Evolutionary conservation across 1,139 yeast species (phyloP).

Genomic region (Saccharomyces hybrid): DNA sequence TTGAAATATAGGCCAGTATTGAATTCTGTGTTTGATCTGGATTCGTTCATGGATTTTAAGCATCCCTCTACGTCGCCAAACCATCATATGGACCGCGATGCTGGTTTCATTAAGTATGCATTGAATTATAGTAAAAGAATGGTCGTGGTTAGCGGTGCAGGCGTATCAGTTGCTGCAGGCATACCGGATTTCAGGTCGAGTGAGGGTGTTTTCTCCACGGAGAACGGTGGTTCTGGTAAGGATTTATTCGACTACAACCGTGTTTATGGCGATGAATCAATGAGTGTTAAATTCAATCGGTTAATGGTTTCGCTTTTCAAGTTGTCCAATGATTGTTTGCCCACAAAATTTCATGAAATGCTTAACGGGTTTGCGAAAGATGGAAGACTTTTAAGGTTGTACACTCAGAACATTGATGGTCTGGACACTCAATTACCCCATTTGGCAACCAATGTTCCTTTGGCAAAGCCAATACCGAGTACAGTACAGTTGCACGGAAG

Average conservation of each 20-base stretch:
- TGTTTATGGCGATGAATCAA: slow-evolving; percentile 57
- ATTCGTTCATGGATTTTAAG: slow-evolving; percentile 25
- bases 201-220: slow-evolving; percentile 64
- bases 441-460: slow-evolving; percentile 44
- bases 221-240: slow-evolving; percentile 60
- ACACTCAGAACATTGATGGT: slow-evolving; percentile 65
- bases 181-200: slow-evolving; percentile 84
- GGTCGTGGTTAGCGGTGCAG: slow-evolving; percentile 76
- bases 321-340: slow-evolving; percentile 49
- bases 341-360: slow-evolving; percentile 68
- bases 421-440: slow-evolving; percentile 36
- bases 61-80: slow-evolving; percentile 19
- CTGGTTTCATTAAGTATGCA: slow-evolving; percentile 39
- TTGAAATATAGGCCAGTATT: slow-evolving; percentile 38
- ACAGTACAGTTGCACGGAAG: slow-evolving; percentile 78
- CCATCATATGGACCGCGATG: slow-evolving; percentile 33
- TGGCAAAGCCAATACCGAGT: slow-evolving; percentile 42
- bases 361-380: slow-evolving; percentile 52
- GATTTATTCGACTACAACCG: slow-evolving; percentile 67
- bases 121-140: slow-evolving; percentile 41
- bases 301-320: slow-evolving; percentile 60
- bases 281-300: slow-evolving; percentile 59
- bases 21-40: slow-evolving; percentile 37
- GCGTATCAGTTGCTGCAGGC: slow-evolving; percentile 83
- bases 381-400: slow-evolving; percentile 60